Evolutionary conservation across 495 filamentous ascomycete genomes (phyloP).

Genomic region (Physcia stellaris): DNA sequence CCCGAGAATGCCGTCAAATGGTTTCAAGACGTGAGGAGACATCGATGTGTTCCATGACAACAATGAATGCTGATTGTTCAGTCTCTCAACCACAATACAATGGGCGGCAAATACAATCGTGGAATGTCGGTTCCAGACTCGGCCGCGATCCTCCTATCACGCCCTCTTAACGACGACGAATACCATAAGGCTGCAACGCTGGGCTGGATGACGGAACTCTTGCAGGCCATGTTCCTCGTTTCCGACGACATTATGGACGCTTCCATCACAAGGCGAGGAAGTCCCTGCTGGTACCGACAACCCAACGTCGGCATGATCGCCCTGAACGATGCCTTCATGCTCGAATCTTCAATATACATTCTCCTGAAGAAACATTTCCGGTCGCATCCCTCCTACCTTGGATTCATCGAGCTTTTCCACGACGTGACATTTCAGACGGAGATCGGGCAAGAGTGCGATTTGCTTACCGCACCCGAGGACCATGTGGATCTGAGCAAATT

Average conservation of each 20-base stretch:
- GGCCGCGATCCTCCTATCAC: slow-evolving; percentile 58
- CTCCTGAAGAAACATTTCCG: slow-evolving; percentile 90
- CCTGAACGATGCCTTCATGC: slow-evolving; percentile 97
- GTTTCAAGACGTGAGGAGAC: slow-evolving; percentile 75
- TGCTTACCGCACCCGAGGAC: slow-evolving; percentile 93
- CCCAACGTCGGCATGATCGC: slow-evolving; percentile 82
- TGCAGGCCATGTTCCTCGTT: slow-evolving; percentile 97
- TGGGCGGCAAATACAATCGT: slow-evolving; percentile 96
- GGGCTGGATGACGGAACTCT: slow-evolving; percentile 93
- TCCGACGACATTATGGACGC: slow-evolving; percentile 98
- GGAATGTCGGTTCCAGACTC: slow-evolving; percentile 97
- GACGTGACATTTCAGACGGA: slow-evolving; percentile 87
- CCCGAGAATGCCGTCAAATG: slow-evolving; percentile 73
- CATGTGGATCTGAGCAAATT: slow-evolving; percentile 79
- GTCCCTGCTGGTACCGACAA: slow-evolving; percentile 89
- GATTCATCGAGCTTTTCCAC: slow-evolving; percentile 90
- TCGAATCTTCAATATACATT: slow-evolving; percentile 78
- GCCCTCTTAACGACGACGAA: slow-evolving; percentile 27
- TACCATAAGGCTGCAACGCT: slow-evolving; percentile 30
- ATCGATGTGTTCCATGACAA: too few species aligned
- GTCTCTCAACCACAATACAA: slow-evolving; percentile 69
- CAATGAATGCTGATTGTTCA: slow-evolving; percentile 24
- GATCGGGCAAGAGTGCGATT: slow-evolving; percentile 83
- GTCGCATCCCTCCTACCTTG: slow-evolving; percentile 69
- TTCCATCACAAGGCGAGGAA: slow-evolving; percentile 81